Evolutionary conservation across 2,329 filamentous ascomycete genomes (phyloP).

Genomic region (Stylonectria norvegica): DNA sequence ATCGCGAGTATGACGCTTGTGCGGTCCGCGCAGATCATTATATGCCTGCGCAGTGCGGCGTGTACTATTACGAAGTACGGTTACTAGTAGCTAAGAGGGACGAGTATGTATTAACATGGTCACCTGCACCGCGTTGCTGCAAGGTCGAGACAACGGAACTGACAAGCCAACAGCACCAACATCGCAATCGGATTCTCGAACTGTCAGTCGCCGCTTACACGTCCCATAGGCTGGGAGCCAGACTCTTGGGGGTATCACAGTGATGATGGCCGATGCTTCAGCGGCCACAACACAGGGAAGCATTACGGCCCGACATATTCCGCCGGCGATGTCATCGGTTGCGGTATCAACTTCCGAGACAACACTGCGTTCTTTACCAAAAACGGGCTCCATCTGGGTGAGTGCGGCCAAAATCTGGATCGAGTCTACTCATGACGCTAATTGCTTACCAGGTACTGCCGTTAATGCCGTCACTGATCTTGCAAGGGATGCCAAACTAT

Average conservation of each 20-base stretch:
- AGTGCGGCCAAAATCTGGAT: slow-evolving; percentile 14
- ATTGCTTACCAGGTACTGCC: slow-evolving; percentile 57
- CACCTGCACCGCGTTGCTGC: background rate
- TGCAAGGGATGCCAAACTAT: slow-evolving; percentile 59
- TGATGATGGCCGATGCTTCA: slow-evolving; percentile 62
- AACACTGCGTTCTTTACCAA: slow-evolving; percentile 67
- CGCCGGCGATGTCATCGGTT: slow-evolving; percentile 58
- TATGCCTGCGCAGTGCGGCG: slow-evolving; percentile 85
- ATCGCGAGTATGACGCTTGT: slow-evolving; percentile 70
- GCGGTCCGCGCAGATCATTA: slow-evolving; percentile 78
- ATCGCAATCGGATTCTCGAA: slow-evolving; percentile 62
- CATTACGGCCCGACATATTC: slow-evolving; percentile 56
- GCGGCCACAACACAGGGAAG: slow-evolving; percentile 54
- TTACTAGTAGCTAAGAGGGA: slow-evolving; percentile 50
- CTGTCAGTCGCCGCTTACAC: slow-evolving; percentile 49
- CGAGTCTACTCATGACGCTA: slow-evolving; percentile 21
- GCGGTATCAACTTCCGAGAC: slow-evolving; percentile 63
- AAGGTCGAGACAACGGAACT: background rate
- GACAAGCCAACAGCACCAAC: slow-evolving; percentile 44
- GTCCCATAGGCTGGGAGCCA: slow-evolving; percentile 64
- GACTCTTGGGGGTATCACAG: slow-evolving; percentile 69
- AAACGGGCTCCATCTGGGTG: slow-evolving; percentile 58
- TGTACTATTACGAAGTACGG: slow-evolving; percentile 86
- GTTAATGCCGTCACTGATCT: slow-evolving; percentile 71
- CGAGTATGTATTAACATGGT: slow-evolving; percentile 44